Base-by-base conservation (phyloP, 345 rosid genomes). In the Trapa incisa region DNA sequence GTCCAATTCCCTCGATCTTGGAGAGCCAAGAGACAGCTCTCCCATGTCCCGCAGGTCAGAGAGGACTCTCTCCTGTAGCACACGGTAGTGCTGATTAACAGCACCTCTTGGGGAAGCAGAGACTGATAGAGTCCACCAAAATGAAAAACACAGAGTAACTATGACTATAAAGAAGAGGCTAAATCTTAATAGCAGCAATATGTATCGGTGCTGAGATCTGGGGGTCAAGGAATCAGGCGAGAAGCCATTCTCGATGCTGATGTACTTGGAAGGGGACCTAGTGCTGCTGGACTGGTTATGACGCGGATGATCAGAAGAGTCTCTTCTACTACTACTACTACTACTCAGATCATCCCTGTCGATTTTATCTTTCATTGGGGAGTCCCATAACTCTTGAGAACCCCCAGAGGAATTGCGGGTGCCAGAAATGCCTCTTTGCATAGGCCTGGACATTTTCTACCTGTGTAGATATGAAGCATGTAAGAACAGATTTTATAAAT, bases 101-200 rank as follows among this genome's bases (percentile, higher is more conserved):
- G 83, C 93, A 66, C 83, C 87, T 78, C 97, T 87, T 0, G 97
- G 81, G 0, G 84, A 64, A 6, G 86, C 78, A 6, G 96, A 87
- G 67, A 91, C 85, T 4, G 91, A 87, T 62, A 95, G 15, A 0
- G 99, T 83, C 99, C 97, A 95, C 94, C 93, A 95, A 67, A 95
- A 84, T 6, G 99, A 95, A 63, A 96, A 96, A 8, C 76, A 75
- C 7, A 95, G 78, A 47, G 97, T 93, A 68, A 79, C 54, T 68
- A 87, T 60, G 58, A 87, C 85, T 57, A 87, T 91, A 50, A 82
- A 68, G 80, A 82, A 76, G 75, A 95, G 83, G 84, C 94, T 86
- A 68, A 82, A 76, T 82, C 86, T 89, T 73, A 95, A 75, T 67
- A 84, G 73, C 14, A 83, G 67, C 75, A 89, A 57, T 66, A 84